phyloP scores from a whole-genome alignment of 139 green algal species.

The Chlamydomonas sp. region DNA sequence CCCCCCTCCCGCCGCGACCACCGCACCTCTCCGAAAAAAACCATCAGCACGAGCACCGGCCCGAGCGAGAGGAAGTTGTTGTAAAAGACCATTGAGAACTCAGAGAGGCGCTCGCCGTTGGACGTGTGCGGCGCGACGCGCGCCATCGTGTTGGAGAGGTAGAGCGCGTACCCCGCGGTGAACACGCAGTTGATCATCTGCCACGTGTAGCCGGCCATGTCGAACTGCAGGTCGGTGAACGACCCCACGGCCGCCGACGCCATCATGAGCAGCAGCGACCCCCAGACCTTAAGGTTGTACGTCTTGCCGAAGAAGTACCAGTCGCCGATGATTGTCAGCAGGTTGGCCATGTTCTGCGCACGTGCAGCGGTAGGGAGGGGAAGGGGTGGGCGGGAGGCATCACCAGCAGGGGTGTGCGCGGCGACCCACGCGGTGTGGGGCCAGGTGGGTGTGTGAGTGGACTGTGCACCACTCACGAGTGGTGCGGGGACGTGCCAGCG shows the following conservation, averaged over 20 bases:
- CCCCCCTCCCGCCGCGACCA: no score
- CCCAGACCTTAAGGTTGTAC: no score
- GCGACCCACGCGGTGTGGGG: no score
- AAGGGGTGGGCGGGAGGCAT: no score
- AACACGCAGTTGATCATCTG: conserved; percentile 83
- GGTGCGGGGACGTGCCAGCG: no score
- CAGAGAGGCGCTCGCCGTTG: conserved; percentile 45
- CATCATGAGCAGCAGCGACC: conserved; percentile 69
- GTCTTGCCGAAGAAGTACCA: conserved; percentile 63
- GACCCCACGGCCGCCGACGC: conserved; percentile 67
- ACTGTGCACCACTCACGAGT: no score
- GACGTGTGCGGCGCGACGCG: conserved; percentile 40
- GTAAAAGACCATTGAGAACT: conserved; percentile 63
- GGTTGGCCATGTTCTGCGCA: conserved; percentile 89
- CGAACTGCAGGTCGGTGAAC: conserved; percentile 77
- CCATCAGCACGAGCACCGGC: conserved; percentile 55
- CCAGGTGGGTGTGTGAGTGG: no score
- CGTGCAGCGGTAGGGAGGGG: no score
- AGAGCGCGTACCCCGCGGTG: conserved; percentile 74
- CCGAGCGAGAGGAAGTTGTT: conserved; percentile 83
- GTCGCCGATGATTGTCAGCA: conserved; percentile 75
- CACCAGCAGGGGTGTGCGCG: no score
- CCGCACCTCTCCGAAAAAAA: conserved; percentile 56
- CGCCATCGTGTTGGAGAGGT: conserved; percentile 66
- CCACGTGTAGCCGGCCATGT: conserved; percentile 33